Conservation (phyloP, 2,329 filamentous ascomycete species). For the Hymenoscyphus linearis region DNA sequence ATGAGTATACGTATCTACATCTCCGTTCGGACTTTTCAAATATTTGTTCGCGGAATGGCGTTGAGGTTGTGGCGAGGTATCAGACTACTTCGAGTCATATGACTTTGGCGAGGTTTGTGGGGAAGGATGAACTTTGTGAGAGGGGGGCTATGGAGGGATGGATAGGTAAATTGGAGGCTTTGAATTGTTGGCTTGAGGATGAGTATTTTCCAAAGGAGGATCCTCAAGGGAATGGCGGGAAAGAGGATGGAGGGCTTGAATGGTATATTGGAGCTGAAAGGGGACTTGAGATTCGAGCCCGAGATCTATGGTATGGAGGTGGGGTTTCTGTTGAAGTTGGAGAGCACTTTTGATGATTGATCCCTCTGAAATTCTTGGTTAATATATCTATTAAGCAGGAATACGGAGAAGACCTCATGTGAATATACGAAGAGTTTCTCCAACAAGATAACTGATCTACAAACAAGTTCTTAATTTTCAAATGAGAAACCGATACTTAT, state of each 20-base stretch:
- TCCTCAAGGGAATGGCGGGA: neutral
- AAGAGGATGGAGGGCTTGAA: neutral
- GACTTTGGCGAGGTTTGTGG: neutral
- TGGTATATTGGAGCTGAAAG: neutral
- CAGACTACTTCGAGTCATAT: slow-evolving; percentile 1
- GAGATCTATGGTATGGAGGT: neutral
- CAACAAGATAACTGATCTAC: too few relatives aligned
- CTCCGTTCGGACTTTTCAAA: neutral
- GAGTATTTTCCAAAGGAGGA: neutral
- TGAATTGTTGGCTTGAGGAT: neutral
- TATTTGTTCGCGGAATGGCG: neutral
- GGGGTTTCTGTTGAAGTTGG: neutral
- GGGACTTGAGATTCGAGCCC: neutral
- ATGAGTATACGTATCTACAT: slow-evolving; percentile 1
- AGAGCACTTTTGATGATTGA: neutral
- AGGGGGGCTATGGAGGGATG: neutral
- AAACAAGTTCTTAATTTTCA: too few relatives aligned
- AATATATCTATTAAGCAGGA: too few relatives aligned
- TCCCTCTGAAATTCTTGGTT: too few relatives aligned
- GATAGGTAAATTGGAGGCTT: neutral
- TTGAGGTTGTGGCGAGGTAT: neutral
- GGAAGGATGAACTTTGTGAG: neutral
- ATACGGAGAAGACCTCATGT: too few relatives aligned
- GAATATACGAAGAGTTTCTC: too few relatives aligned
- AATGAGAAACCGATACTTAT: too few relatives aligned